Evolutionary conservation across 1,284 basidiomycete species (phyloP), one percentile per base, ranked within the genome.

Genomic region (Apiotrichum gamsii): DNA sequence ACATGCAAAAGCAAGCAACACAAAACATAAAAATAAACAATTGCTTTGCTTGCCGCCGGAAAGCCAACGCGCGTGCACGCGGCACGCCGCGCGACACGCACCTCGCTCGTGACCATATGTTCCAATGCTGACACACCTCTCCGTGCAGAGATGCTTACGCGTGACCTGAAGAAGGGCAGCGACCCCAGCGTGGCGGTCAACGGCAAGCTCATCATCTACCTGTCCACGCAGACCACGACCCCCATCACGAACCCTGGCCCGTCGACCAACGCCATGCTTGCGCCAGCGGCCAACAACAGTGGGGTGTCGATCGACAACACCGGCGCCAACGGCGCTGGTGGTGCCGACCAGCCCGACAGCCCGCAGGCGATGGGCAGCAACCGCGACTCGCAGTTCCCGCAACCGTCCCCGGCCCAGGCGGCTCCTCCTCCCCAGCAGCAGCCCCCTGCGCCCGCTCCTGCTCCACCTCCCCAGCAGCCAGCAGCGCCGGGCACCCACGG

Each of bases 151-250:
- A 82, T 84, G 71, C 78, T 90, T 51, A 87, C 84, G 10, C 77
- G 81, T 57, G 88, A 90, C 63, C 75, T 93, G 51, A 85, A 86
- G 60, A 87, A 87, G 77, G 85, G 86, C 14, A 87, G 85, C 61
- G 89, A 90, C 69, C 8, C 8, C 25, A 87, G 87, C 61, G 78
- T 89, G 34, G 80, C 84, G 37, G 89, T 93, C 0, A 85, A 87
- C 61, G 89, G 89, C 48, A 88, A 88, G 72, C 77, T 91, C 51
- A 82, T 85, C 52, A 80, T 90, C 58, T 84, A 84, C 60, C 81
- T 90, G 47, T 82, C 84, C n/a, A 90, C 88, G 38, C 87, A 89
- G 60, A 78, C 84, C 53, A 75, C 74, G 47, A 80, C 82, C 48
- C 85, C 87, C 24, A 85, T 87, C 60, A 75, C 78, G 55, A 87